Evolutionary conservation across 768 basidiomycete species (phyloP).

Genomic region (Tulasnella sp.): DNA sequence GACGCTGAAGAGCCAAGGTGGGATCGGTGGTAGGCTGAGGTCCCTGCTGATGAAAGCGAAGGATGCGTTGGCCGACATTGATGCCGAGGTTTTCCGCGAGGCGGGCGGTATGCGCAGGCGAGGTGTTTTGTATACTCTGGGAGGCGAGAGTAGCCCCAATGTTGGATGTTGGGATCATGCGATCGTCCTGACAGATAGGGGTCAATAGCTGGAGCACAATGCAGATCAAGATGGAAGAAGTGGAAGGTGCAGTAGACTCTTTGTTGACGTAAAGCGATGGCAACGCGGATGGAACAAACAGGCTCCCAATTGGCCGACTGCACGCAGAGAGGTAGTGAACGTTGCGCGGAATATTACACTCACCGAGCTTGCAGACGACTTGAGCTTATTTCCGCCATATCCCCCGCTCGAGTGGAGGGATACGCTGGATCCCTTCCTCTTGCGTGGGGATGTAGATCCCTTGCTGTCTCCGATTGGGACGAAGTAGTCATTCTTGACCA

Average conservation of each 20-base stretch:
- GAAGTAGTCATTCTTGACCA: slow-evolving; percentile 65
- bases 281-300: not conserved
- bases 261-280: not conserved
- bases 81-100: slow-evolving; percentile 67
- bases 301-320: not conserved
- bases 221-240: not conserved
- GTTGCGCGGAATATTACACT: slow-evolving; percentile 31
- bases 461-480: slow-evolving; percentile 47
- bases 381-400: not conserved
- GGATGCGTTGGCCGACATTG: slow-evolving; percentile 60
- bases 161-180: slow-evolving; percentile 19
- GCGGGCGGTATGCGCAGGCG: slow-evolving; percentile 70
- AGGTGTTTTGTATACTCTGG: slow-evolving; percentile 42
- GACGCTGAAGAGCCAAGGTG: slow-evolving; percentile 63
- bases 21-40: slow-evolving; percentile 66
- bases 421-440: slow-evolving; percentile 26
- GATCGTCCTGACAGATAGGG: slow-evolving; percentile 3
- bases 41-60: slow-evolving; percentile 82
- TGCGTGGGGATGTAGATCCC: slow-evolving; percentile 63
- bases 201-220: not conserved
- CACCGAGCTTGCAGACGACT: slow-evolving; percentile 4
- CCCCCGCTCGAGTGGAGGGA: not conserved
- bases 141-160: slow-evolving; percentile 55
- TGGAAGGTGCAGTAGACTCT: not conserved
- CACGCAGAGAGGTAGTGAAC: slow-evolving; percentile 2